Percentiles rank a stretch among this genome's conserved stretches.
These are phyloP conservation scores for Chiua virens DNA, from an alignment of 768 basidiomycete genomes.

Conservation along the genomic window DNA sequence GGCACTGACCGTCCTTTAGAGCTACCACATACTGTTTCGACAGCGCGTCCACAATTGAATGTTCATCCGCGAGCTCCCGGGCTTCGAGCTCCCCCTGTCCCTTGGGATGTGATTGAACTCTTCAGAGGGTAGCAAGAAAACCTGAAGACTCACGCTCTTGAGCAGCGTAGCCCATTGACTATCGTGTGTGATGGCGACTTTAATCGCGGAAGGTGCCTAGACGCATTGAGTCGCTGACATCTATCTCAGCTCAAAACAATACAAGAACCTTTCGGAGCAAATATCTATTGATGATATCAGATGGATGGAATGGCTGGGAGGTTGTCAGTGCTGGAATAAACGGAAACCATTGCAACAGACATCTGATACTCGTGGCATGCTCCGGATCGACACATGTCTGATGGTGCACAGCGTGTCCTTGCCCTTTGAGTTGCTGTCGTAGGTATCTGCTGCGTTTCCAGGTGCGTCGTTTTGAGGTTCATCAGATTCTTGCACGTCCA, in stretches of 20 bases:
- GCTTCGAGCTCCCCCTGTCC: background rate
- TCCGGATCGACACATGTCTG: background rate
- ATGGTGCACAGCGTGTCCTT: background rate
- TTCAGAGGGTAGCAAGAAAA: background rate
- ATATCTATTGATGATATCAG: background rate
- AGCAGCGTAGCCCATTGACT: conserved; percentile 2
- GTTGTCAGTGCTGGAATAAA: background rate
- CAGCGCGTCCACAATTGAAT: background rate
- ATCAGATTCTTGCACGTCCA: background rate
- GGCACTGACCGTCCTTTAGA: background rate
- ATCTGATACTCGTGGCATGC: background rate
- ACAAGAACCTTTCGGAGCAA: background rate
- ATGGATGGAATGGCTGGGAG: background rate
- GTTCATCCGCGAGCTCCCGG: background rate
- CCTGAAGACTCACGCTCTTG: background rate
- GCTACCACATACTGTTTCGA: background rate
- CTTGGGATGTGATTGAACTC: background rate
- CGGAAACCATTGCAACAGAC: background rate
- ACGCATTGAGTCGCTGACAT: background rate
- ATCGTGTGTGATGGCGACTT: conserved; percentile 4
- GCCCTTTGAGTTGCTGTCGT: background rate
- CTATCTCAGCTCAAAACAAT: background rate
- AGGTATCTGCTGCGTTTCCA: background rate
- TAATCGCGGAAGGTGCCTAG: background rate
- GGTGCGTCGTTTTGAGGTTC: background rate